These are phyloP conservation scores for Penicillium sp. DNA, from an alignment of 2,329 filamentous ascomycete species.

Conservation along the genomic window DNA sequence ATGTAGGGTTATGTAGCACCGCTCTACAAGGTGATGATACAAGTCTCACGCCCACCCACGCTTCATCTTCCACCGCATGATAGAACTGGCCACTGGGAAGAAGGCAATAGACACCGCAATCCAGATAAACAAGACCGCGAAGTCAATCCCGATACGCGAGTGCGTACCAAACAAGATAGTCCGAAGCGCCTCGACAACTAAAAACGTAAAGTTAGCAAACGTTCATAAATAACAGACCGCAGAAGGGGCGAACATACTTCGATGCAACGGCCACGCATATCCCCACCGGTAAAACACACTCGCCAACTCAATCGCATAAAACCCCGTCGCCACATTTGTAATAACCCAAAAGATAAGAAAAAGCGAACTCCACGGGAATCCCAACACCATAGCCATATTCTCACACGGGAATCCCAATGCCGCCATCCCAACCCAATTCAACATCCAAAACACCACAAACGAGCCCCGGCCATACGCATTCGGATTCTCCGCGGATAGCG, in stretches of 20 bases:
- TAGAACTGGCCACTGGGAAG: slow-evolving; percentile 31
- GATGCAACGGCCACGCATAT: slow-evolving; percentile 65
- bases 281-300: slow-evolving; percentile 63
- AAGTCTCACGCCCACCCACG: slow-evolving; percentile 15
- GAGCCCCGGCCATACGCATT: slow-evolving; percentile 59
- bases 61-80: slow-evolving; percentile 38
- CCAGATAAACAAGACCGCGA: slow-evolving; percentile 64
- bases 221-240: background rate
- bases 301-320: slow-evolving; percentile 61
- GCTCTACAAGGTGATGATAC: too few relatives aligned
- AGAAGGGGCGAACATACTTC: slow-evolving; percentile 41
- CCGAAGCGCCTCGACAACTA: slow-evolving; percentile 60
- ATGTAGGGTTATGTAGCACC: too few relatives aligned
- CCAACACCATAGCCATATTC: slow-evolving; percentile 65
- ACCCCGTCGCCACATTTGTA: slow-evolving; percentile 62
- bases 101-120: slow-evolving; percentile 29
- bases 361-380: slow-evolving; percentile 61
- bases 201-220: slow-evolving; percentile 4
- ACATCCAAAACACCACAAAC: slow-evolving; percentile 65
- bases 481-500: slow-evolving; percentile 49
- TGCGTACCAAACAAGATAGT: slow-evolving; percentile 64
- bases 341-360: slow-evolving; percentile 71
- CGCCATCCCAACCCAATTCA: slow-evolving; percentile 65
- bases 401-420: slow-evolving; percentile 65
- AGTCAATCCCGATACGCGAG: slow-evolving; percentile 60